Evolutionary conservation across 306 rosid genomes (phyloP), one percentile per base, ranked within the genome.

Genomic region (Canavalia gladiata): DNA sequence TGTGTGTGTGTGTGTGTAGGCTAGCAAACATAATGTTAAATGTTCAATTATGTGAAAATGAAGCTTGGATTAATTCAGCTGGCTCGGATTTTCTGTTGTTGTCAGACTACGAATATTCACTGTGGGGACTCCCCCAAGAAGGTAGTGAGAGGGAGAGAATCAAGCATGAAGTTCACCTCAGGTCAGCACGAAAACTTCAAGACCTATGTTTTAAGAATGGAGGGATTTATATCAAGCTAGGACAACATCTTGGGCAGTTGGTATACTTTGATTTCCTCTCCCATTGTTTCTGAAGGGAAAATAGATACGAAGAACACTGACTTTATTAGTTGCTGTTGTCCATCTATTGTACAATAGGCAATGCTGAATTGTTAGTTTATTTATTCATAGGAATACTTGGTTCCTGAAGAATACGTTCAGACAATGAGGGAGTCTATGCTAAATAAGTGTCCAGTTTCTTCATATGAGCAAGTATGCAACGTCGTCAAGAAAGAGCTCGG

Each of bases 191-290:
- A 65, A 95, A 86, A 51, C 94, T 95, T 84, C 94, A 88, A 86
- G 93, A 91, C 6, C 83, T 95, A 30, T 95, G 98, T 82, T 95
- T 95, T 79, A 88, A 78, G 88, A 95, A 95, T 82, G 99, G 98
- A 84, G 99, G 99, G 74, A 58, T 95, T 85, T 95, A 95, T 74
- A 95, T 95, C 80, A 95, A 95, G 88, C 97, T 95, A 42, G 99
- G 99, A 25, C 99, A 95, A 75, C 99, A 95, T 88, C 74, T 95
- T 70, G 93, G 98, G 72, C 99, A 95, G 76, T 76, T 95, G 97
- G 99, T 95, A 91, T 64, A 69, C 69, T 86, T 83, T 76, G 30
- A 30, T 45, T 79, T 64, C 76, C 64, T 68, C 29, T 49, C 51
- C 71, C 29, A 41, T 49, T 82, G 68, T 68, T 71, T 78, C 18